A percentile compares a stretch with the other conserved stretches of the same genome.
Evolutionary conservation across 2,329 filamentous ascomycete genomes (phyloP).

Genomic region (Ascochyta viciae-villosae): DNA sequence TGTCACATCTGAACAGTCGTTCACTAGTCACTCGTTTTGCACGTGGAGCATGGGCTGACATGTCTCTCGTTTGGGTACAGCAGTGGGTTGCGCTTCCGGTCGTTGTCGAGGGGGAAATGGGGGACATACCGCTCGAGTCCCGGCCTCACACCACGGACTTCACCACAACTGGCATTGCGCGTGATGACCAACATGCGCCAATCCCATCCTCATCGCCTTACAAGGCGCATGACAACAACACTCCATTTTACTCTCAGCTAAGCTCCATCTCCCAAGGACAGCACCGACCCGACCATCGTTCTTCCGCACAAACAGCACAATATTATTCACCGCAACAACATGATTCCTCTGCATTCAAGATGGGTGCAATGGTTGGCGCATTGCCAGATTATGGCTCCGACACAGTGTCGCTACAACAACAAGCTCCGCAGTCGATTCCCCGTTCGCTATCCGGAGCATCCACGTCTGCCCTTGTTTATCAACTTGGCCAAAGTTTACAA

Average conservation of each 20-base stretch:
- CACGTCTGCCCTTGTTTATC: slow-evolving; percentile 50
- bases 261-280: slow-evolving; percentile 41
- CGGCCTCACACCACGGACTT: slow-evolving; percentile 41
- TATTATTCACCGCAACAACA: slow-evolving; percentile 39
- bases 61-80: slow-evolving; percentile 52
- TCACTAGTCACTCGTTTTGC: slow-evolving; percentile 26
- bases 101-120: slow-evolving; percentile 50
- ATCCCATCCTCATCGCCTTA: slow-evolving; percentile 23
- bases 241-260: slow-evolving; percentile 49
- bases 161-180: slow-evolving; percentile 37
- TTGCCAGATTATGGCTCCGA: slow-evolving; percentile 47
- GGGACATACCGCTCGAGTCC: slow-evolving; percentile 45
- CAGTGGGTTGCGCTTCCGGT: slow-evolving; percentile 53
- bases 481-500: slow-evolving; percentile 49
- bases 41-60: slow-evolving; percentile 49
- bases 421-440: slow-evolving; percentile 35
- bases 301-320: slow-evolving; percentile 30
- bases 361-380: slow-evolving; percentile 46
- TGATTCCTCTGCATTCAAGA: slow-evolving; percentile 41
- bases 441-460: slow-evolving; percentile 48
- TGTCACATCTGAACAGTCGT: slow-evolving; percentile 27
- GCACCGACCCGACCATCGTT: slow-evolving; percentile 39
- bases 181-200: slow-evolving; percentile 30
- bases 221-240: slow-evolving; percentile 33
- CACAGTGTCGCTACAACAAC: slow-evolving; percentile 21